Percentiles rank a stretch among this genome's conserved stretches.
Conservation (phyloP, 768 basidiomycete genomes). For the Podaxis rugospora region DNA sequence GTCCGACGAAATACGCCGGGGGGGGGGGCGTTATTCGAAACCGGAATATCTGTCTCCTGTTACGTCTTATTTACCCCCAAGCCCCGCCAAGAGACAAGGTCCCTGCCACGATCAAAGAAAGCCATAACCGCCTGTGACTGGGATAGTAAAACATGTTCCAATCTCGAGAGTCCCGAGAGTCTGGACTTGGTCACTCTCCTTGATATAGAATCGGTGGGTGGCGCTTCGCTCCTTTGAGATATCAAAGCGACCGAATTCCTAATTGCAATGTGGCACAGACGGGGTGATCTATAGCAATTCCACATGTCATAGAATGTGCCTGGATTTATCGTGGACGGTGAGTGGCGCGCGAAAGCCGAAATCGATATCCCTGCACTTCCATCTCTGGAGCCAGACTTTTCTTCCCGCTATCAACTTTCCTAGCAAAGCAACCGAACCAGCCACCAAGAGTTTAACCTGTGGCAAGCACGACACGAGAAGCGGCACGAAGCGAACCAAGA, state of each 20-base stretch:
- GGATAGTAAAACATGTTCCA: not conserved
- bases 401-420: not conserved
- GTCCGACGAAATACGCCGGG: not conserved
- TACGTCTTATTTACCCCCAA: not conserved
- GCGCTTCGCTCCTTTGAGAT: not conserved
- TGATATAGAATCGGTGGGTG: not conserved
- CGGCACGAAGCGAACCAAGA: not conserved
- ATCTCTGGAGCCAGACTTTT: not conserved
- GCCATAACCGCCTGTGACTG: not conserved
- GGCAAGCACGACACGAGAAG: not conserved
- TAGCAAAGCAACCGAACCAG: not conserved
- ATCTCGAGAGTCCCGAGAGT: not conserved
- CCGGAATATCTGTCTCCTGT: not conserved
- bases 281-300: not conserved
- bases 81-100: not conserved
- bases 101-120: not conserved
- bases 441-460: not conserved
- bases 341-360: not conserved
- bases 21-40: not conserved
- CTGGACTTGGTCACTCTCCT: not conserved
- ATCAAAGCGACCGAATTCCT: not conserved
- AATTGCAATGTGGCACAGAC: not conserved
- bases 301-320: not conserved
- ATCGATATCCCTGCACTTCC: not conserved
- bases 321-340: not conserved